Base-by-base conservation (phyloP, 140 eudicot genomes). In the Stevia rebaudiana region DNA sequence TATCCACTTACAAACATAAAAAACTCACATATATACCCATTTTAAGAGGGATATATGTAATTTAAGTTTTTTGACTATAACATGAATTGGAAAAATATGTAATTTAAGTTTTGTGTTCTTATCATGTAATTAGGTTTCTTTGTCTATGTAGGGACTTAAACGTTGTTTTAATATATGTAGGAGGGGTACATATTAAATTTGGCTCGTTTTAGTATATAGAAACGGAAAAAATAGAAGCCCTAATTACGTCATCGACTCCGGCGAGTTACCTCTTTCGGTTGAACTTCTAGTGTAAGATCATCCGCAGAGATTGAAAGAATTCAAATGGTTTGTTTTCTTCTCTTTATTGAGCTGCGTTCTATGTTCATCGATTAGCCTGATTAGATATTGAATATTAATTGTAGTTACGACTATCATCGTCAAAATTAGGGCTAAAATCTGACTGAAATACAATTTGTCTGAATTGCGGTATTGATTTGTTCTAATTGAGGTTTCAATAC, bases 201-300 rank as follows among this genome's bases (percentile, higher is more conserved):
- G 12, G 21, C 46, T 6, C 16, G 11, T 25, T 19, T 22, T 24
- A 15, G 17, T 0, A 15, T 1, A 24, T 18, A 44, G 12, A 47
- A 15, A n/a, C 9, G 60, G 50, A 7, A 59, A n/a, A 60, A 67
- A 23, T 25, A 19, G 28, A 15, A 58, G 41, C 64, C 46, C 52
- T 39, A 65, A 65, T 65, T 73, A 71, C 64, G 56, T 62, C 73
- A 44, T 37, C 61, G 52, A 19, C 73, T 73, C 46, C 61, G 68
- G 67, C 61, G 78, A 55, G 47, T 65, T 15, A 44, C 61, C 18
- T 17, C 46, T 58, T 17, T 35, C 13, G 59, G 54, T 48, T 48
- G 36, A 62, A 42, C 13, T 62, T 41, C 35, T 18, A 24, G 46
- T 23, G 39, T 48, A 31, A 24, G 51, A 30, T 43, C 69, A 48